A percentile compares a stretch with the other conserved stretches of the same genome.
phyloP scores from a whole-genome alignment of 1,139 yeast species.

The Zygoascus hellenicus region DNA sequence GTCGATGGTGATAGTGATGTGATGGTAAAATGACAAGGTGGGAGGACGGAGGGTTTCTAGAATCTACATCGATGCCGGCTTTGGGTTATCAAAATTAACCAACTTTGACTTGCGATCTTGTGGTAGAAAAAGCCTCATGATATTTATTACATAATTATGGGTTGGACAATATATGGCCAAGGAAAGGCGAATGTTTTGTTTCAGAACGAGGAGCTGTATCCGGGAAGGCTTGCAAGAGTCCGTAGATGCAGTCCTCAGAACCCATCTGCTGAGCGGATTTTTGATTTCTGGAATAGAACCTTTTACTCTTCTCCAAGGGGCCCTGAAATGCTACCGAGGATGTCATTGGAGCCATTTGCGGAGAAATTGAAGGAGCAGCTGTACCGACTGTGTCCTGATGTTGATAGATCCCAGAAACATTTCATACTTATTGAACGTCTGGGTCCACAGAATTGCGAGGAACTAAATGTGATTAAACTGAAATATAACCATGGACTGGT shows the following conservation, averaged over 20 bases:
- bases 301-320: neutral
- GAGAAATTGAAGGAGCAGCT: neutral
- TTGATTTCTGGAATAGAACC: constrained; percentile 2
- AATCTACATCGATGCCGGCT: neutral
- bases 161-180: constrained; percentile 17
- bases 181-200: constrained; percentile 28
- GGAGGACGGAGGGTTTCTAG: neutral
- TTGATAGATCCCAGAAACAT: constrained; percentile 14
- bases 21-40: neutral
- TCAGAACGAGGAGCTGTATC: constrained; percentile 10
- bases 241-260: constrained; percentile 20
- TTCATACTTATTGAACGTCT: constrained; percentile 21
- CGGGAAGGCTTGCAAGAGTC: constrained; percentile 22
- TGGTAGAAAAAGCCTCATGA: neutral
- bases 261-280: neutral
- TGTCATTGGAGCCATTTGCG: constrained; percentile 16
- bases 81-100: neutral
- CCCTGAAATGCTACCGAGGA: constrained; percentile 7
- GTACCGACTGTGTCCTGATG: constrained; percentile 6
- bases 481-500: constrained; percentile 2
- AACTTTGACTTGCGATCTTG: neutral
- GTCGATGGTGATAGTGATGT: neutral
- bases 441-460: neutral
- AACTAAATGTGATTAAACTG: neutral
- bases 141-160: neutral